phyloP scores from a whole-genome alignment of 495 filamentous ascomycete species.

The Xylaria venustula region DNA sequence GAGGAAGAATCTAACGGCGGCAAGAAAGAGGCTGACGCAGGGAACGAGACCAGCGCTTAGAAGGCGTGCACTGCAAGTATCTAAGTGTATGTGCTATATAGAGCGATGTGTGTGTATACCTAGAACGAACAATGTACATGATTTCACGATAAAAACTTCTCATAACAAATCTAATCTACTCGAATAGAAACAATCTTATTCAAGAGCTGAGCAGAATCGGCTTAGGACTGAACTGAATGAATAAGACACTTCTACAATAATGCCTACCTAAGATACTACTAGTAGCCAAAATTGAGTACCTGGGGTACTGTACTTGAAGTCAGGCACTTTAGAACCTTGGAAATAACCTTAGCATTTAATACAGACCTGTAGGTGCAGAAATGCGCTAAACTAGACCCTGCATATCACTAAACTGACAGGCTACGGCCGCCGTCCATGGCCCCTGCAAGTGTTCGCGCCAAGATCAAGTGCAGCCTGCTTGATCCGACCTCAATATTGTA shows the following conservation, averaged over 20 bases:
- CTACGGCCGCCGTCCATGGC: neutral
- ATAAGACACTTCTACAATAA: no score
- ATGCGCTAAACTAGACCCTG: constrained; percentile 11
- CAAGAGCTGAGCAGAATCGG: no score
- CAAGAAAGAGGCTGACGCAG: constrained; percentile 29
- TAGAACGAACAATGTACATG: constrained; percentile 12
- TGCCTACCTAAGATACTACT: no score
- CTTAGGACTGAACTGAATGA: no score
- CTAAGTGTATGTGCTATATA: neutral
- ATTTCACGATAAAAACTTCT: neutral
- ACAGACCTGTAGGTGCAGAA: neutral
- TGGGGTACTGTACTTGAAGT: no score
- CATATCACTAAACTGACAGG: constrained; percentile 1
- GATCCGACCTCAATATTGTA: no score
- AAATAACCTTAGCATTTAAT: neutral
- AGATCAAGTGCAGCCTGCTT: no score
- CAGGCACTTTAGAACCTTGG: no score
- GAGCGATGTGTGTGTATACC: constrained; percentile 12
- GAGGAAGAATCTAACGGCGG: constrained; percentile 66
- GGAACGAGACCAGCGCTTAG: constrained; percentile 27
- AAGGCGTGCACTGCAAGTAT: constrained; percentile 8
- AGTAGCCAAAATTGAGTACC: no score
- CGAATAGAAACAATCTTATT: no score
- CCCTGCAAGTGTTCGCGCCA: no score
- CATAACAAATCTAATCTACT: neutral